These are phyloP conservation scores for Colletotrichum horii DNA, from an alignment of 2,329 filamentous ascomycete genomes.

Conservation along the genomic window DNA sequence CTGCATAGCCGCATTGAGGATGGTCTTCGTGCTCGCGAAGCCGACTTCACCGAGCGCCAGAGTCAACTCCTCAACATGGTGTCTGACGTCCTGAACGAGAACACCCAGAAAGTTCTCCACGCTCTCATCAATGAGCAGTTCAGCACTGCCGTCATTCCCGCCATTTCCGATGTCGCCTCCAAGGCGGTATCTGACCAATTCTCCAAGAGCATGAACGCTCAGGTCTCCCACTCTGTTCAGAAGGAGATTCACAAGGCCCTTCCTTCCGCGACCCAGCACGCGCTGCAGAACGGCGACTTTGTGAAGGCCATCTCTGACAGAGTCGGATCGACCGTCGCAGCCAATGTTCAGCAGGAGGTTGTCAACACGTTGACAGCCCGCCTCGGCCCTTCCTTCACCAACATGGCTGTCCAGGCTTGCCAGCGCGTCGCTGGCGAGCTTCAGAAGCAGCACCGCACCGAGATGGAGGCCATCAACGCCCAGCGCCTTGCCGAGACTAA, in stretches of 20 bases:
- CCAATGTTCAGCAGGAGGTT: conserved; percentile 74
- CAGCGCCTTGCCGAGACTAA: conserved; percentile 55
- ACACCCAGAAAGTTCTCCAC: conserved; percentile 74
- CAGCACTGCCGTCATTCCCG: conserved; percentile 75
- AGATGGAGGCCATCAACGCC: conserved; percentile 56
- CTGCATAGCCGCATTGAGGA: conserved; percentile 69
- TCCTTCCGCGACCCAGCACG: conserved; percentile 69
- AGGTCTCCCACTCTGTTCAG: conserved; percentile 70
- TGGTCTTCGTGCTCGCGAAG: conserved; percentile 62
- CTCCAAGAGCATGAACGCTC: conserved; percentile 68
- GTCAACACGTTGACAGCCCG: conserved; percentile 63
- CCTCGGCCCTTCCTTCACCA: conserved; percentile 70
- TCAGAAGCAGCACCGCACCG: conserved; percentile 63
- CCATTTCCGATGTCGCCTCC: conserved; percentile 70
- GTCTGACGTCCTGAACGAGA: conserved; percentile 65
- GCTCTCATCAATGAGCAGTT: conserved; percentile 81
- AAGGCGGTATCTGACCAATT: conserved; percentile 76
- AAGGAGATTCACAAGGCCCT: conserved; percentile 76
- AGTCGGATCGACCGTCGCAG: conserved; percentile 69
- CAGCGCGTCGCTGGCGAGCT: conserved; percentile 73
- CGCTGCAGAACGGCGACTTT: conserved; percentile 76
- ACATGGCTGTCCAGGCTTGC: conserved; percentile 68
- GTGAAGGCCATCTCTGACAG: conserved; percentile 75
- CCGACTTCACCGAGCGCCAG: conserved; percentile 58
- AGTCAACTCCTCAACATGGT: conserved; percentile 62